Evolutionary conservation across 2,329 filamentous ascomycete genomes (phyloP), one percentile per base, ranked within the genome.

Genomic region (Fusarium albidum): DNA sequence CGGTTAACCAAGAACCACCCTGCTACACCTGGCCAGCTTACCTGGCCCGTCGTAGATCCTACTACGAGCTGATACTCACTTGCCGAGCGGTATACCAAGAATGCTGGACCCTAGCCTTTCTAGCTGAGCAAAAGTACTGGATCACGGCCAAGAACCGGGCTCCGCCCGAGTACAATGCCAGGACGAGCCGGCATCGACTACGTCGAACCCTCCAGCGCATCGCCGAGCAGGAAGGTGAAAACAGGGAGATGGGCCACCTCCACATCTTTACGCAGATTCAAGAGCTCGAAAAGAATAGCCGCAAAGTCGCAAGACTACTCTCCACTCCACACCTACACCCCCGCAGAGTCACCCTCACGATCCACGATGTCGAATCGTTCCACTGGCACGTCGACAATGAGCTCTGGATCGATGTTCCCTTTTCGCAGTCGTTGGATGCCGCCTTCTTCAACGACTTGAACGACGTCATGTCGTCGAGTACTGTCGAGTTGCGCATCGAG

Each of bases 291-390:
- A 32, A 55, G 0, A 68, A n/a, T n/a, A n/a, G n/a, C n/a, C n/a
- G 70, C 0, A 6, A 27, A 0, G 51, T 79, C 2, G 27, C 57
- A 7, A 2, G 15, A 0, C 43, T 78, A 1, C 56, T 78, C 0
- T 13, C 17, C 0, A 65, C 64, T 34, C 59, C 54, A 0, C 29
- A 57, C 7, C 70, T 80, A 27, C 52, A 63, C 7, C 76, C 77
- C 0, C 67, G 65, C 2, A 60, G 53, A 3, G 43, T 82, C 2
- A 77, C 73, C 0, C 61, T 82, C 10, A 82, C 78, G 0, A 72
- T 82, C 8, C 74, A 79, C 0, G 79, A 82, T 51, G 72, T 78
- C 3, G 79, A 82, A 54, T 81, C 78, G 70, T 80, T n/a, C n/a
- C n/a, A n/a, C n/a, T n/a, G n/a, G n/a, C n/a, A n/a, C n/a, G n/a